Conservation (phyloP, 73 alveolate genomes). For the Blepharisma japonicum region DNA sequence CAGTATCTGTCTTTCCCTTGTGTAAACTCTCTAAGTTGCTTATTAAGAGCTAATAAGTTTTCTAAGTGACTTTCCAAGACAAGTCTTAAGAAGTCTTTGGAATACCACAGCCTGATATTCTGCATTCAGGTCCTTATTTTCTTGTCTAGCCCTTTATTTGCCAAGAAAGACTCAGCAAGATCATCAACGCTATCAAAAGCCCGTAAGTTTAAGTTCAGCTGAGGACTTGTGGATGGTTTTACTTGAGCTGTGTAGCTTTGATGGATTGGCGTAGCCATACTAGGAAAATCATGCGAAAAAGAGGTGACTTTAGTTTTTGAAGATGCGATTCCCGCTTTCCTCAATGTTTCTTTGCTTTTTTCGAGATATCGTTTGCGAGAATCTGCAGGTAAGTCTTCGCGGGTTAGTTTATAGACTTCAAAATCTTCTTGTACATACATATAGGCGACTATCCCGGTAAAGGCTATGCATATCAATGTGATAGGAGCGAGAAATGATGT, state of each 20-base stretch:
- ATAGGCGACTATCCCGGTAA: not conserved
- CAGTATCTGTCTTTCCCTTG: not conserved
- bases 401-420: not conserved
- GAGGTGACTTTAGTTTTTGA: too few relatives aligned
- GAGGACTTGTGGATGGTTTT: not conserved
- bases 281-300: too few relatives aligned
- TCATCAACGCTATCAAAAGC: conserved; percentile 20
- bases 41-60: not conserved
- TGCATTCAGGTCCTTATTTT: conserved; percentile 9
- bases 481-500: not conserved
- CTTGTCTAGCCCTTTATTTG: conserved; percentile 7
- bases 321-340: not conserved
- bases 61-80: not conserved
- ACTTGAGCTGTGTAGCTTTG: too few relatives aligned
- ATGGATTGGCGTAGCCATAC: too few relatives aligned
- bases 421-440: not conserved
- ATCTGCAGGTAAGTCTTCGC: not conserved
- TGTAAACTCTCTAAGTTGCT: not conserved
- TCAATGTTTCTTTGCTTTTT: conserved; percentile 18
- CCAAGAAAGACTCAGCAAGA: conserved; percentile 6
- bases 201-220: not conserved
- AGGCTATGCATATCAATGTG: not conserved
- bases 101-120: conserved; percentile 17
- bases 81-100: not conserved
- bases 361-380: not conserved